phyloP scores from a whole-genome alignment of 257 asterid species.

The Solanum appendiculatum region DNA sequence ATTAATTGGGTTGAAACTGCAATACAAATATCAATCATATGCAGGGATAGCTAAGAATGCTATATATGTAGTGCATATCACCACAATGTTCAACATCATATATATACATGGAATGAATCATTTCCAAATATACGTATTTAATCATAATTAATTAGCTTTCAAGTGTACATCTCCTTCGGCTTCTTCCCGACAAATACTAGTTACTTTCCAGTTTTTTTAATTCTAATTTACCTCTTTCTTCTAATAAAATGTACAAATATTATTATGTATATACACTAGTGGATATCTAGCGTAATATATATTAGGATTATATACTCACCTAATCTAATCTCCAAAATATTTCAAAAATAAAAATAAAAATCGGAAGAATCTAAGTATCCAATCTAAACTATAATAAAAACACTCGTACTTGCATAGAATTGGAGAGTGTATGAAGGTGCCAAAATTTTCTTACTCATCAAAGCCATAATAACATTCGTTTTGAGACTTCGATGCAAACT shows the following conservation, averaged over 20 bases:
- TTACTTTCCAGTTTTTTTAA: background rate
- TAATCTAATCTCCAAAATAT: background rate
- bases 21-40: background rate
- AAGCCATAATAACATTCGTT: background rate
- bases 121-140: background rate
- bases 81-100: background rate
- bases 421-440: background rate
- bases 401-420: background rate
- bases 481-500: background rate
- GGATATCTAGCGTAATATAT: background rate
- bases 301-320: background rate
- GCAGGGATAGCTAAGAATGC: background rate
- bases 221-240: too few relatives aligned
- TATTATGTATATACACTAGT: background rate
- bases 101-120: background rate
- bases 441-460: background rate
- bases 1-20: background rate
- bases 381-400: background rate
- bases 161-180: background rate
- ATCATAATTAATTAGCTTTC: background rate
- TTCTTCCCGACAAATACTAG: background rate
- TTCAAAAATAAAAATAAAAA: background rate
- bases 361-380: background rate
- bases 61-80: background rate
- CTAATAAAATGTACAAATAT: background rate